A percentile compares a stretch with the other conserved stretches of the same genome.
Conservation (phyloP, 2,329 filamentous ascomycete genomes). For the Ophiostoma sp. region DNA sequence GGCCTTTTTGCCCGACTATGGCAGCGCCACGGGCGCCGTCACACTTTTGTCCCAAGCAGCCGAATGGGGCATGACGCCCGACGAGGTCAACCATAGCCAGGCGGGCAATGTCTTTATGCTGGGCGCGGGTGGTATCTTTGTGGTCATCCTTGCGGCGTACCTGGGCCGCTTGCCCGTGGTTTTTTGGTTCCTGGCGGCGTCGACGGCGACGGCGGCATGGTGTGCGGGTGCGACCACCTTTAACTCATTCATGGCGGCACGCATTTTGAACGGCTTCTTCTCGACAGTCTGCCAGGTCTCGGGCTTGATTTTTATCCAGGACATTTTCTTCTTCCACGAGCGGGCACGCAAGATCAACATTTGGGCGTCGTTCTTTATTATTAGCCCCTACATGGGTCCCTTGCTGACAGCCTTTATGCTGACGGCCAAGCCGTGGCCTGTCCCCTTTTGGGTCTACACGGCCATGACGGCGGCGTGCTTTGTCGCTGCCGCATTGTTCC, state of each 20-base stretch:
- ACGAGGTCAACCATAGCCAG: slow-evolving; percentile 53
- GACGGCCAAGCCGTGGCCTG: slow-evolving; percentile 46
- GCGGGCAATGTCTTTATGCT: slow-evolving; percentile 56
- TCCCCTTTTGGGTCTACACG: slow-evolving; percentile 51
- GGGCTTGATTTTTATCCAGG: slow-evolving; percentile 55
- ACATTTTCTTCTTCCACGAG: slow-evolving; percentile 62
- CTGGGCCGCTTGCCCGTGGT: slow-evolving; percentile 48
- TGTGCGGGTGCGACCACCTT: slow-evolving; percentile 47
- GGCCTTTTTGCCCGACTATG: slow-evolving; percentile 52
- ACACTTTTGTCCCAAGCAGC: slow-evolving; percentile 46
- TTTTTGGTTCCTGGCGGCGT: slow-evolving; percentile 43
- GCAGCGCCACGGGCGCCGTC: slow-evolving; percentile 47
- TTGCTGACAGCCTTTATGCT: slow-evolving; percentile 52
- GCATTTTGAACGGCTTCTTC: slow-evolving; percentile 52
- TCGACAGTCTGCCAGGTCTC: slow-evolving; percentile 47
- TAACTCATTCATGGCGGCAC: slow-evolving; percentile 50
- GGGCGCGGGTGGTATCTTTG: slow-evolving; percentile 44
- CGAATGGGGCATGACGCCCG: slow-evolving; percentile 51
- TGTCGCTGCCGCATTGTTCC: slow-evolving; percentile 43
- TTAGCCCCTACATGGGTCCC: slow-evolving; percentile 44
- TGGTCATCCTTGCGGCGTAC: slow-evolving; percentile 44
- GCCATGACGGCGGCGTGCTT: slow-evolving; percentile 43
- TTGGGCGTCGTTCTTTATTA: slow-evolving; percentile 42
- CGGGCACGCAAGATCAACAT: slow-evolving; percentile 52
- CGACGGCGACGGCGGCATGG: slow-evolving; percentile 45